Base-by-base conservation (phyloP, 2,329 filamentous ascomycete species). In the Zasmidium cellare region DNA sequence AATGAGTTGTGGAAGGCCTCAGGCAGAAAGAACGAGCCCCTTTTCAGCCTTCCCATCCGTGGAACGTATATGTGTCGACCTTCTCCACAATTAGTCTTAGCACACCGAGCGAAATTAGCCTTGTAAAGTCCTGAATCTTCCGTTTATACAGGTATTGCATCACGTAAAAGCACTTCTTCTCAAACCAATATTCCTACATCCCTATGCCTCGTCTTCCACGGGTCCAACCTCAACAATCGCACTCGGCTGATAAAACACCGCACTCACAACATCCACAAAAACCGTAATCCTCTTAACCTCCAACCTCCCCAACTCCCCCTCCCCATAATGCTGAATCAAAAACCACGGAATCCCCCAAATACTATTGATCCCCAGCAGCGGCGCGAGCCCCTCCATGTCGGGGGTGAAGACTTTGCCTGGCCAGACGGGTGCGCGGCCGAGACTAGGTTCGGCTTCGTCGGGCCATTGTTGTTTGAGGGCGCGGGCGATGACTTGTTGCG, bases 401-500 rank as follows among this genome's bases (percentile, higher is more conserved):
- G 48, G 54, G 6, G 19, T 35, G 41, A 56, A 45, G 6, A 14
- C 35, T 23, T 56, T 25, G 19, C 24, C 47, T 3, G 20, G 28
- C 54, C 47, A 56, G 9, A 9, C 25, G 1, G 47, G 54, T 12
- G 54, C 46, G n/a, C n/a, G 28, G 3, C 54, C 54, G 18, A 28
- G 31, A n/a, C 20, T 22, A n/a, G 24, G 25, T 2, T 22, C 24
- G 3, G 19, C 53, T 25, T 55, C 24, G 28, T 16, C 35, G 2
- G 53, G 45, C 16, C 28, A 31, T 2, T 28, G 28, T 14, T 16
- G 20, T n/a, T 28, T 25, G 16, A 56, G 23, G 20, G 46, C 41
- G 18, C 46, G 38, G 1, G 53, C 47, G n/a, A 56, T 22, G 9
- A 55, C 31, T 12, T 16, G 9, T n/a, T 41, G 25, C 1, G 53